A percentile compares a stretch with the other conserved stretches of the same genome.
Conservation (phyloP, 108 stramenopile genomes). For the Schizochytrium sp. region DNA sequence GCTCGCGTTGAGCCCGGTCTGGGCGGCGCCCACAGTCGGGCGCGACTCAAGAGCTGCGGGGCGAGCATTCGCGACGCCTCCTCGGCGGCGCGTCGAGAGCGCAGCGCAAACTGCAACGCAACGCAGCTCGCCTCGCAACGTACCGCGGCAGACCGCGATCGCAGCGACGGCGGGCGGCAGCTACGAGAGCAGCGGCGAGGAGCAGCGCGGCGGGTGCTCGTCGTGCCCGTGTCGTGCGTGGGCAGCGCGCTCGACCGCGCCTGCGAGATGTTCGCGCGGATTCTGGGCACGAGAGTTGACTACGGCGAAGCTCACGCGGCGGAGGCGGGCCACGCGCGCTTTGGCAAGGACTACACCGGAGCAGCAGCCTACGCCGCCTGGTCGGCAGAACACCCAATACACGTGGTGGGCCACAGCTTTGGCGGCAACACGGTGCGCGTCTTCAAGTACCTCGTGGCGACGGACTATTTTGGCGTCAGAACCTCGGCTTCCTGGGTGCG, state of each 20-base stretch:
- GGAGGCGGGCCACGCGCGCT: neutral
- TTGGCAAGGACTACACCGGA: neutral
- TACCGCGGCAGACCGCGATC: too few relatives aligned
- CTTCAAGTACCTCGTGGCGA: neutral
- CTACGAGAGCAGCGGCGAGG: too few relatives aligned
- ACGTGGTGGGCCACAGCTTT: slow-evolving; percentile 13
- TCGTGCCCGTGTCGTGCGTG: neutral
- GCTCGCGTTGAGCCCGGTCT: too few relatives aligned
- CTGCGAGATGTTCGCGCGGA: neutral
- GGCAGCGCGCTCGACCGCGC: neutral
- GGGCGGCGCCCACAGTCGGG: too few relatives aligned
- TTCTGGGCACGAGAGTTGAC: neutral
- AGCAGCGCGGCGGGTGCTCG: neutral
- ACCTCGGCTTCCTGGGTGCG: neutral
- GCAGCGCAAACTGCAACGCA: too few relatives aligned
- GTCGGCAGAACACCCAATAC: neutral
- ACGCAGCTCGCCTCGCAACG: too few relatives aligned
- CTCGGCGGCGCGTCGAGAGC: too few relatives aligned
- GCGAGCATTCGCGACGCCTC: too few relatives aligned
- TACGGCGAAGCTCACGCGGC: neutral
- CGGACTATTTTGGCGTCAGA: neutral
- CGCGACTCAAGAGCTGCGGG: too few relatives aligned
- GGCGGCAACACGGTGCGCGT: slow-evolving; percentile 8
- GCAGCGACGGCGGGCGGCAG: too few relatives aligned
- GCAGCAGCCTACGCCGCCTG: neutral